Evolutionary conservation across 768 basidiomycete species (phyloP), one percentile per base, ranked within the genome.

Genomic region (Podaxis sp.): DNA sequence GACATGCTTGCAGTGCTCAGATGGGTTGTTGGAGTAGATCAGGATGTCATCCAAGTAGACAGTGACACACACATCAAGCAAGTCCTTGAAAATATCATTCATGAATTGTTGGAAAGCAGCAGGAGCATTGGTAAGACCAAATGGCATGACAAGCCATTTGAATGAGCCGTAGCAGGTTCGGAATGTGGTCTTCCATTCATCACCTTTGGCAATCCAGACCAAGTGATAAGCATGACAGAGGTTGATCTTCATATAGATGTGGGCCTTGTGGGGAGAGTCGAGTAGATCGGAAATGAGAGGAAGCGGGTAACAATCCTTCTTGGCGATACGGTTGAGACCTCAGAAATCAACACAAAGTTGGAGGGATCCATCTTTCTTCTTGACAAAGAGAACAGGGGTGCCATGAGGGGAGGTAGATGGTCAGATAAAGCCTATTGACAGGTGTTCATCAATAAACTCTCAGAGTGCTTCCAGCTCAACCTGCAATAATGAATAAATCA

Each of bases 101-200:
- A 83, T 80, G 60, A 80, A 77, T 17, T 65, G 58, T 65, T 83
- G 81, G 65, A 80, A 83, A 1, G 73, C 65, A 0, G 80, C 73
- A 5, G 80, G 77, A 3, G 76, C 74, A 58, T 80, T 77, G 40
- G 72, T 74, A 8, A 28, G 28, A 28, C 28, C 1, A 4, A 28
- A 28, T 4, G 28, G 28, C 28, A 28, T 28, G 28, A 28, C 28
- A 28, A 28, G 28, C 28, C 6, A 28, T 28, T 28, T 6, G 6
- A 28, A 28, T 28, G 28, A 28, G 3, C 81, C 76, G 17, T 72
- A 72, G 30, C 69, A 69, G 11, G 75, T 79, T 4, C 68, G 58
- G 67, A 83, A 82, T 0, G 76, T 77, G 2, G 80, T 80, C 64
- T 81, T 82, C 76, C 74, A 76, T 66, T 80, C 72, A 59, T 81